Conservation (phyloP, 139 green algal species). For the Chlorella sp. region DNA sequence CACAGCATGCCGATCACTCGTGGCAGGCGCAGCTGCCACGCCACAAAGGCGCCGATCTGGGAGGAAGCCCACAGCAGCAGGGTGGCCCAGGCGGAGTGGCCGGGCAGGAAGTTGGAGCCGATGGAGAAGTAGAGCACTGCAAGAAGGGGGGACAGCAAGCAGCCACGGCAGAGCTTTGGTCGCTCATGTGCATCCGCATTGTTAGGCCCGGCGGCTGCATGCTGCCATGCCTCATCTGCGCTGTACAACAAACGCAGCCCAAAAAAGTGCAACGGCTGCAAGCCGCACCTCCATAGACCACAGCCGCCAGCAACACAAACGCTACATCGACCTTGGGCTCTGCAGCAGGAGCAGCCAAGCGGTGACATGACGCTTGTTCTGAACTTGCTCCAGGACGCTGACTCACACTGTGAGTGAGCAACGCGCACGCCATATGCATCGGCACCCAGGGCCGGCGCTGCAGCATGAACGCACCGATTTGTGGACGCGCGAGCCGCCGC, state of each 20-base stretch:
- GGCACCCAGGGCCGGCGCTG: no score
- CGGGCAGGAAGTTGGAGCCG: slow-evolving; percentile 44
- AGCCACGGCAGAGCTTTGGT: background rate
- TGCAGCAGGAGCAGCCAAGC: background rate
- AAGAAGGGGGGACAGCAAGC: background rate
- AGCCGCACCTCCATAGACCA: slow-evolving; percentile 39
- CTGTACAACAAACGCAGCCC: background rate
- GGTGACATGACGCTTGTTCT: background rate
- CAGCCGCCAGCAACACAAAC: slow-evolving; percentile 19
- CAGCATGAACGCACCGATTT: no score
- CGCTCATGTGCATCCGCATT: background rate
- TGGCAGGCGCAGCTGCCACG: slow-evolving; percentile 59
- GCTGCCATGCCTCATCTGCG: background rate
- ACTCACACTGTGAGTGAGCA: no score
- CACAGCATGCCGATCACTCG: slow-evolving; percentile 78
- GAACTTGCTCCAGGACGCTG: no score
- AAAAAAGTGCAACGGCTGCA: background rate
- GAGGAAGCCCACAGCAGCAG: slow-evolving; percentile 43
- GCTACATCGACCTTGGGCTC: background rate
- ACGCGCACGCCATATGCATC: no score
- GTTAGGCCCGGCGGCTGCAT: background rate
- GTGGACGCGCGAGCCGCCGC: no score
- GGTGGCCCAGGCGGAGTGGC: slow-evolving; percentile 35
- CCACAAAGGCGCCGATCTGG: slow-evolving; percentile 35
- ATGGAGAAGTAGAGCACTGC: slow-evolving; percentile 49